A percentile compares a stretch with the other conserved stretches of the same genome.
These are phyloP conservation scores for Boletus coccyginus DNA, from an alignment of 768 basidiomycete species.

Conservation along the genomic window DNA sequence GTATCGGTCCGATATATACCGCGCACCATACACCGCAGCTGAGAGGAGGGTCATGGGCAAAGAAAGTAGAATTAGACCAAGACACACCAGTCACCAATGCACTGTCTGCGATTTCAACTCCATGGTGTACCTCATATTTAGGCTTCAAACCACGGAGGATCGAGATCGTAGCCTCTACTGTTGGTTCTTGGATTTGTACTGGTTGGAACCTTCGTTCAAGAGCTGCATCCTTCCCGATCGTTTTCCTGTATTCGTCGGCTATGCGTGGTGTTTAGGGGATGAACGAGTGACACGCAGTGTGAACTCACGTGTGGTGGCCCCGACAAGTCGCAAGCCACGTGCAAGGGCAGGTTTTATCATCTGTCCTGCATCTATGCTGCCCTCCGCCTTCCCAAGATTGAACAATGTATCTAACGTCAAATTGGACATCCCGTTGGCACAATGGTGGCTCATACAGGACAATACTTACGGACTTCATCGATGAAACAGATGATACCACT, in stretches of 20 bases:
- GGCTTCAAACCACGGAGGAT: slow-evolving; percentile 86
- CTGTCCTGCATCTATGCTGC: slow-evolving; percentile 87
- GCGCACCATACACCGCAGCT: slow-evolving; percentile 82
- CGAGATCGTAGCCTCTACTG: slow-evolving; percentile 78
- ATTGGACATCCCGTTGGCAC: background rate
- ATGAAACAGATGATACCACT: slow-evolving; percentile 90
- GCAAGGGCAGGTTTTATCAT: slow-evolving; percentile 94
- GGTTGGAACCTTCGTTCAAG: slow-evolving; percentile 91
- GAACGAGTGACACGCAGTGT: background rate
- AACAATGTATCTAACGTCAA: slow-evolving; percentile 61
- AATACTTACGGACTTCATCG: slow-evolving; percentile 82
- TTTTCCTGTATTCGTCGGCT: slow-evolving; percentile 87
- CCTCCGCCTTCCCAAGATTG: slow-evolving; percentile 88
- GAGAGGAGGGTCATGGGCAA: background rate
- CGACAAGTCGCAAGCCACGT: slow-evolving; percentile 82
- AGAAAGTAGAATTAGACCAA: background rate
- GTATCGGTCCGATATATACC: slow-evolving; percentile 85
- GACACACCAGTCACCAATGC: slow-evolving; percentile 78
- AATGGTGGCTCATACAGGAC: background rate
- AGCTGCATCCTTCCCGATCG: slow-evolving; percentile 89
- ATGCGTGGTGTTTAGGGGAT: background rate
- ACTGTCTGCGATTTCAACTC: slow-evolving; percentile 86
- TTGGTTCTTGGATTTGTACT: slow-evolving; percentile 84
- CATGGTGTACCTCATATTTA: slow-evolving; percentile 89
- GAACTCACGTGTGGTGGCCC: slow-evolving; percentile 80